Evolutionary conservation across 2,329 filamentous ascomycete genomes (phyloP).

Genomic region (Verticillium albo-atrum): DNA sequence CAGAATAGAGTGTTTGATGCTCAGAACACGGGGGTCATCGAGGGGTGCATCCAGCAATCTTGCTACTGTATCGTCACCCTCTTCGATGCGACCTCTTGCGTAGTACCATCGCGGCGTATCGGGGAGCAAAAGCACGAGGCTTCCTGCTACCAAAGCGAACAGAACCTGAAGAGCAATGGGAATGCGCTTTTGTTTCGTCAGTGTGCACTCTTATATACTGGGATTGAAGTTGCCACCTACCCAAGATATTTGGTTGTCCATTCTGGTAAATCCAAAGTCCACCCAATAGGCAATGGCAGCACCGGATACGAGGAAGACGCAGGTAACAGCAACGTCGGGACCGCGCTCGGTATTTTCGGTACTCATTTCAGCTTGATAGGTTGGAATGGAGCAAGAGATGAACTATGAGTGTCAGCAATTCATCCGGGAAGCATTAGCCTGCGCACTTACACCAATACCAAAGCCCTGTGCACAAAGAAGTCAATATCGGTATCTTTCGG

Average conservation of each 20-base stretch:
- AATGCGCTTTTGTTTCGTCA: too few relatives aligned
- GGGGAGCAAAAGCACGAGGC: slow-evolving; percentile 5
- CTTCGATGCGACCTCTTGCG: slow-evolving; percentile 2
- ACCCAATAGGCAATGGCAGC: slow-evolving; percentile 11
- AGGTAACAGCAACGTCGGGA: slow-evolving; percentile 8
- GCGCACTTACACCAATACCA: not conserved
- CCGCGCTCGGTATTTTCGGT: slow-evolving; percentile 2
- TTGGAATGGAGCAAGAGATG: slow-evolving; percentile 10
- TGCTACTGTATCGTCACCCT: slow-evolving; percentile 7
- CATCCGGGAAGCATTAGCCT: not conserved
- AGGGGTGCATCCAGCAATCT: slow-evolving; percentile 1
- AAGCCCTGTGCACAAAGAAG: not conserved
- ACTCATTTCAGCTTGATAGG: slow-evolving; percentile 9
- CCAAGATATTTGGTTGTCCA: slow-evolving; percentile 9
- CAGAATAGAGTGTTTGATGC: slow-evolving; percentile 5
- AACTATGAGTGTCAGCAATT: slow-evolving; percentile 2
- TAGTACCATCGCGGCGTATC: slow-evolving; percentile 12
- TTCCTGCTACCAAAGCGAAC: slow-evolving; percentile 6
- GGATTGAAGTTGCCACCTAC: not conserved
- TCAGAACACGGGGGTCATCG: slow-evolving; percentile 1
- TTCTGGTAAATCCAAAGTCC: slow-evolving; percentile 9
- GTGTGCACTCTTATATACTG: too few relatives aligned
- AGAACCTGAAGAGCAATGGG: slow-evolving; percentile 5
- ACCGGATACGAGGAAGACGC: slow-evolving; percentile 8
- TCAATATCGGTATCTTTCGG: too few relatives aligned